These are phyloP conservation scores for Gloeopeniophorella convolvens DNA, from an alignment of 768 basidiomycete species.

Conservation along the genomic window DNA sequence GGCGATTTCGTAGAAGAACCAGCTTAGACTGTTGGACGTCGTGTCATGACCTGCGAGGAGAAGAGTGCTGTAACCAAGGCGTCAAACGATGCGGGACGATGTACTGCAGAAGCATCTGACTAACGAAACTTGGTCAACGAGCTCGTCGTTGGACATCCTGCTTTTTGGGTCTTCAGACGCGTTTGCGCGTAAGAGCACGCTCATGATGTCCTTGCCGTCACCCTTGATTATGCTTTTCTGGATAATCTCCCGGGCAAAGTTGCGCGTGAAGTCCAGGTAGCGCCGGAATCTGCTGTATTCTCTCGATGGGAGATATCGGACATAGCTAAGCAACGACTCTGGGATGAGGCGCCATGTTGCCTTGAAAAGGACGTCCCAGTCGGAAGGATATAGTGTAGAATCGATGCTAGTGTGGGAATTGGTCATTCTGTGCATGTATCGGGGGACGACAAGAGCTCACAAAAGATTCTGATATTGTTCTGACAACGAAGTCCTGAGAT, in stretches of 20 bases:
- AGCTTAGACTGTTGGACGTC: neutral
- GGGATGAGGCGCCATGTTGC: neutral
- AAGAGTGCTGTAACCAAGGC: neutral
- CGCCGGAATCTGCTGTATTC: neutral
- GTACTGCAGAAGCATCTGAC: neutral
- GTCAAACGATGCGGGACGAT: too few relatives aligned
- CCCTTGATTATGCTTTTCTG: neutral
- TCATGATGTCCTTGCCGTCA: neutral
- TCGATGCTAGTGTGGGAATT: too few relatives aligned
- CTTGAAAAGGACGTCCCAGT: constrained; percentile 1
- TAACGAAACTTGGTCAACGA: neutral
- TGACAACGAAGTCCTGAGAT: constrained; percentile 18
- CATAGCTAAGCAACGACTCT: neutral
- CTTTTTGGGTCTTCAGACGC: neutral
- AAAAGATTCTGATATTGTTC: constrained; percentile 24
- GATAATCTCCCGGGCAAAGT: neutral
- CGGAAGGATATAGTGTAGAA: too few relatives aligned
- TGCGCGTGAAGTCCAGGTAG: neutral
- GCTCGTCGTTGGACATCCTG: too few relatives aligned
- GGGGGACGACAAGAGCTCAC: too few relatives aligned
- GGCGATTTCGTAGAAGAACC: neutral
- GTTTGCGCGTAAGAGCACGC: neutral
- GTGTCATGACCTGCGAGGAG: neutral
- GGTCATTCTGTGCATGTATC: too few relatives aligned
- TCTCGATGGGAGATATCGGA: neutral